Conservation (phyloP, 192 early-diverging fungal species). For the Linnemannia exigua region DNA sequence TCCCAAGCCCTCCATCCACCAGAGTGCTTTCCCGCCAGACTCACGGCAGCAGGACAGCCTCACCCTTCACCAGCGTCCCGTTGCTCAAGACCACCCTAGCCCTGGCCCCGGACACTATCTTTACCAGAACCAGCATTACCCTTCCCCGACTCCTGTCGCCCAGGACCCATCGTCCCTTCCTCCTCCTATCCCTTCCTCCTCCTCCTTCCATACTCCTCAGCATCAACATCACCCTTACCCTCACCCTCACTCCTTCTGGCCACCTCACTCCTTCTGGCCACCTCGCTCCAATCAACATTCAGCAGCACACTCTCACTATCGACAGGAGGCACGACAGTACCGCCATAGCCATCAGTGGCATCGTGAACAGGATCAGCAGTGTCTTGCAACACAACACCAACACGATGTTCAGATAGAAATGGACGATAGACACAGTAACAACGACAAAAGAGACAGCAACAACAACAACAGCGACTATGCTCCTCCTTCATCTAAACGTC, state of each 20-base stretch:
- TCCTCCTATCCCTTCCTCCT: neutral
- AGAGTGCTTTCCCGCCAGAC: neutral
- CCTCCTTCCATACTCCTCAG: neutral
- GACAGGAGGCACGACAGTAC: neutral
- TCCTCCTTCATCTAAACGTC: neutral
- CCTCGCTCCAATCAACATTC: neutral
- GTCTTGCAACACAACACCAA: neutral
- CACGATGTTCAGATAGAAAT: neutral
- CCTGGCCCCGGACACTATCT: neutral
- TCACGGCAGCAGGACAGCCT: neutral
- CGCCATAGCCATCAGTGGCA: neutral
- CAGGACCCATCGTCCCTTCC: neutral
- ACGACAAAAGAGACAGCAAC: neutral
- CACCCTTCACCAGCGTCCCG: neutral
- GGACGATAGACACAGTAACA: neutral
- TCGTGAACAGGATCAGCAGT: neutral
- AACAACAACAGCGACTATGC: neutral
- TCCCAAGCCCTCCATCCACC: neutral
- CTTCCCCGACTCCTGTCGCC: conserved; percentile 4
- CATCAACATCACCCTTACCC: neutral
- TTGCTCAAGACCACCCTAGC: neutral
- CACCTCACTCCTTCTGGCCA: neutral
- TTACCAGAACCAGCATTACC: neutral
- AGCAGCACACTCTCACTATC: neutral
- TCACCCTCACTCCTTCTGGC: neutral